phyloP scores from a whole-genome alignment of 805 yeast genomes.

The Starmerella floricola region DNA sequence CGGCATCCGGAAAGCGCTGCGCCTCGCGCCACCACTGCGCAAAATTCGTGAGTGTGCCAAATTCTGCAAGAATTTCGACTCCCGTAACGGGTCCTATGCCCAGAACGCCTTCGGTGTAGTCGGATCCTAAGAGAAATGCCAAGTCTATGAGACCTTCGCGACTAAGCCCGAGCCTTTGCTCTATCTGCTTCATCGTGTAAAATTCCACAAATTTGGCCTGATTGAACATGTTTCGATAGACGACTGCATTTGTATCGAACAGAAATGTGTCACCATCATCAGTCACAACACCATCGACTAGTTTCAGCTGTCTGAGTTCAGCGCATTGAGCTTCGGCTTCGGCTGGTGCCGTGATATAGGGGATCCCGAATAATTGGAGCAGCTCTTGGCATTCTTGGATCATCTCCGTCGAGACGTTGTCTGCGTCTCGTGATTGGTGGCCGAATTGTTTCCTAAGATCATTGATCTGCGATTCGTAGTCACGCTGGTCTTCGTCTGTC shows the following conservation, averaged over 20 bases:
- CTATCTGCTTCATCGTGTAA: slow-evolving; percentile 51
- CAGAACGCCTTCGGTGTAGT: slow-evolving; percentile 83
- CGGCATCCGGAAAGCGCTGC: slow-evolving; percentile 29
- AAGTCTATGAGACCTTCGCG: slow-evolving; percentile 59
- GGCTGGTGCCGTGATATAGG: slow-evolving; percentile 92
- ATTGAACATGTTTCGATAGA: slow-evolving; percentile 88
- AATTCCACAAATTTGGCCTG: slow-evolving; percentile 87
- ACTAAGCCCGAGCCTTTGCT: slow-evolving; percentile 49
- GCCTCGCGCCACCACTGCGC: slow-evolving; percentile 47
- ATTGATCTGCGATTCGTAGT: slow-evolving; percentile 27
- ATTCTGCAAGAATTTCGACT: slow-evolving; percentile 80
- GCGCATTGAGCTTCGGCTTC: slow-evolving; percentile 99
- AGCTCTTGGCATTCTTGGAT: slow-evolving; percentile 82
- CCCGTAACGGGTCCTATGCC: slow-evolving; percentile 93
- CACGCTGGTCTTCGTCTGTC: slow-evolving; percentile 18
- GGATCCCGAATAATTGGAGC: slow-evolving; percentile 79
- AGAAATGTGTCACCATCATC: slow-evolving; percentile 95
- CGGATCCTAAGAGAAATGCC: slow-evolving; percentile 82
- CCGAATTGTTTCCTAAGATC: slow-evolving; percentile 48
- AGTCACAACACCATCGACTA: slow-evolving; percentile 91
- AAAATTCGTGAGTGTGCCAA: slow-evolving; percentile 38
- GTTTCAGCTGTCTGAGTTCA: slow-evolving; percentile 46
- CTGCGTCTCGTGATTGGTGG: slow-evolving; percentile 73
- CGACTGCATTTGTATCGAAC: slow-evolving; percentile 62
- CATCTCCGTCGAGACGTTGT: slow-evolving; percentile 80